Evolutionary conservation across 2,329 filamentous ascomycete genomes (phyloP).

Genomic region (Penicillium sp.): DNA sequence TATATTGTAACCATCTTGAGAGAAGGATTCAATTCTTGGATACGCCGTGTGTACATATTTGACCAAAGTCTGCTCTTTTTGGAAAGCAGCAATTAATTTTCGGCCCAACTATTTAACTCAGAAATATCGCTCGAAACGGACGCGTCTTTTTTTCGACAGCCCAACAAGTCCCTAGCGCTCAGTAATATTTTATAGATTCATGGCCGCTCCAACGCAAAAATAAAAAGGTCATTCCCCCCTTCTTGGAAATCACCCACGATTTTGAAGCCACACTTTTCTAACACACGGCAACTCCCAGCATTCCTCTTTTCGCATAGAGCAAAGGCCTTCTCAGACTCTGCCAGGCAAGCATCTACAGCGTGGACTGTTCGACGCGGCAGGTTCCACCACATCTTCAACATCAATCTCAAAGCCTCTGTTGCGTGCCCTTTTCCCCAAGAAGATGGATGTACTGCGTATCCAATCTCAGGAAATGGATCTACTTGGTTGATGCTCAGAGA

Average conservation of each 20-base stretch:
- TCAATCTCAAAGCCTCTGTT: conserved; percentile 24
- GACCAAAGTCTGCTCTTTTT: not conserved
- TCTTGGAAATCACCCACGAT: conserved; percentile 7
- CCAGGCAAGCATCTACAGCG: not conserved
- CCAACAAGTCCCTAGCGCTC: not conserved
- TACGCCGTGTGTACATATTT: not conserved
- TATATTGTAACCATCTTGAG: not conserved
- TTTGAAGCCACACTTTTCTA: conserved; percentile 25
- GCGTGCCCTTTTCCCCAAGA: conserved; percentile 28
- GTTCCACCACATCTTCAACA: conserved; percentile 27
- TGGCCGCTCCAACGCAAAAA: conserved; percentile 12
- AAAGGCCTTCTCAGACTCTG: conserved; percentile 16
- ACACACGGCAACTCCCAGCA: conserved; percentile 14
- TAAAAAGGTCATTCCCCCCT: conserved; percentile 12
- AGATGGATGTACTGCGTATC: conserved; percentile 25
- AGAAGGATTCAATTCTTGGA: not conserved
- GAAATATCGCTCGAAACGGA: too few relatives aligned
- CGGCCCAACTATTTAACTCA: not conserved
- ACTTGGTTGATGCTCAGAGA: conserved; percentile 23
- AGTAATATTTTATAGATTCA: not conserved
- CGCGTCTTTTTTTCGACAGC: not conserved
- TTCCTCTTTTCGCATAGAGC: conserved; percentile 22
- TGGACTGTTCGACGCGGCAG: conserved; percentile 8
- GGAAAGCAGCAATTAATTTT: not conserved
- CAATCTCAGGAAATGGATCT: conserved; percentile 23